phyloP scores from a whole-genome alignment of 352 stramenopile species.

The Globisporangium splendens region DNA sequence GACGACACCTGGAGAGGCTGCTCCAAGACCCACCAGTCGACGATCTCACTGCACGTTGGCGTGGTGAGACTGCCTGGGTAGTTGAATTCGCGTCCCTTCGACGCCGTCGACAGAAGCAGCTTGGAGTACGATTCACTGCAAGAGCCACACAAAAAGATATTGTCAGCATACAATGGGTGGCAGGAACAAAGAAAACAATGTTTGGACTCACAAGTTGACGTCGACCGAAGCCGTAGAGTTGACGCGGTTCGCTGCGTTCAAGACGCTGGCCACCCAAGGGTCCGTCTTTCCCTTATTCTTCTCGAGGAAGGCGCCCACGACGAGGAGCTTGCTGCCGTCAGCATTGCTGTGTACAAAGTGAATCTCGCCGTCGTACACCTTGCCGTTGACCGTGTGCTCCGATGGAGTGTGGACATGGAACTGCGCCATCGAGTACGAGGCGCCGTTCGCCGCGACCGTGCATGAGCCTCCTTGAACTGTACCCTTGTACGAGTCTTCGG shows the following conservation, averaged over 20 bases:
- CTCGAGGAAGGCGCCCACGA: constrained; percentile 19
- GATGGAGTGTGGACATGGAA: constrained; percentile 32
- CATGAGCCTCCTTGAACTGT: constrained; percentile 10
- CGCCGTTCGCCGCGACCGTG: constrained; percentile 9
- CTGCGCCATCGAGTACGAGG: constrained; percentile 20
- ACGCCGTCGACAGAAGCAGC: not conserved
- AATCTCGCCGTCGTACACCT: constrained; percentile 28
- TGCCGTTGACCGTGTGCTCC: constrained; percentile 40
- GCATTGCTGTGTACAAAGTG: constrained; percentile 37
- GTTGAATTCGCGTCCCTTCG: constrained; percentile 15
- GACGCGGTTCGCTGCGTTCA: constrained; percentile 1
- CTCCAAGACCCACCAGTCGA: constrained; percentile 20
- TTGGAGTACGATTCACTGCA: constrained; percentile 8
- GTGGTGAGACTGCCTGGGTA: constrained; percentile 26
- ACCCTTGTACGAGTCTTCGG: constrained; percentile 20
- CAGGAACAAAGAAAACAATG: too few relatives aligned
- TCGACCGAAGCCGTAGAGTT: not conserved
- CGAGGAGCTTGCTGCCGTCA: constrained; percentile 14
- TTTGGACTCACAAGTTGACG: not conserved
- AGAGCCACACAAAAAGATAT: not conserved
- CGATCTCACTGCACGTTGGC: constrained; percentile 17
- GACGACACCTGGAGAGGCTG: constrained; percentile 7
- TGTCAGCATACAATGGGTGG: too few relatives aligned
- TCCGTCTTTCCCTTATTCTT: constrained; percentile 14
- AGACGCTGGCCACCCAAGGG: constrained; percentile 9